These are phyloP conservation scores for Heterobasidion irregulare DNA, from an alignment of 1,284 basidiomycete genomes.

Conservation along the genomic window DNA sequence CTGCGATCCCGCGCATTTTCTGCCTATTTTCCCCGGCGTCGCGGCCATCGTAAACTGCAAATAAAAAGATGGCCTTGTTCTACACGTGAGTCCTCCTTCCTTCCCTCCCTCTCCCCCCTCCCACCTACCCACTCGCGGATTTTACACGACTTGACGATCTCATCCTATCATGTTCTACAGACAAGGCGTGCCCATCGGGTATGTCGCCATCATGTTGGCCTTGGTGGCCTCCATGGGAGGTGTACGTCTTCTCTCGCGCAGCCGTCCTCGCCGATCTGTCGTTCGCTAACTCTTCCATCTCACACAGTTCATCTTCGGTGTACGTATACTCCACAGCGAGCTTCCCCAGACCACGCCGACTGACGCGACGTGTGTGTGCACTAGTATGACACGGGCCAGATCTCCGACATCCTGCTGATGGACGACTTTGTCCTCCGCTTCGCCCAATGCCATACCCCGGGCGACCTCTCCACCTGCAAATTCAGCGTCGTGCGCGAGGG, in stretches of 20 bases:
- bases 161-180: slow-evolving; percentile 11
- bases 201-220: slow-evolving; percentile 58
- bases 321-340: slow-evolving; percentile 12
- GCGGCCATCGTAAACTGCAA: not conserved
- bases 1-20: too few relatives aligned
- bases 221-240: slow-evolving; percentile 72
- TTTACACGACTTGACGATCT: not conserved
- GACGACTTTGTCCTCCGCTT: slow-evolving; percentile 64
- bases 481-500: slow-evolving; percentile 48
- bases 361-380: not conserved
- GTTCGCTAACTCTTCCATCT: slow-evolving; percentile 18
- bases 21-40: not conserved
- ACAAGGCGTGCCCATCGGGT: slow-evolving; percentile 42
- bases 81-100: not conserved
- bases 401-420: slow-evolving; percentile 73
- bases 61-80: not conserved
- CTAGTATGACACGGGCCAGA: slow-evolving; percentile 69
- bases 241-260: slow-evolving; percentile 10
- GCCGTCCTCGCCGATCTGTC: not conserved
- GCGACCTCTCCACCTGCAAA: slow-evolving; percentile 32
- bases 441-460: slow-evolving; percentile 34
- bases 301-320: slow-evolving; percentile 58
- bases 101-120: not conserved
- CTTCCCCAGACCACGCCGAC: not conserved
- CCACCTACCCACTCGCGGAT: not conserved